Evolutionary conservation across 2,329 filamentous ascomycete species (phyloP).

Genomic region (Xylaria multiplex): DNA sequence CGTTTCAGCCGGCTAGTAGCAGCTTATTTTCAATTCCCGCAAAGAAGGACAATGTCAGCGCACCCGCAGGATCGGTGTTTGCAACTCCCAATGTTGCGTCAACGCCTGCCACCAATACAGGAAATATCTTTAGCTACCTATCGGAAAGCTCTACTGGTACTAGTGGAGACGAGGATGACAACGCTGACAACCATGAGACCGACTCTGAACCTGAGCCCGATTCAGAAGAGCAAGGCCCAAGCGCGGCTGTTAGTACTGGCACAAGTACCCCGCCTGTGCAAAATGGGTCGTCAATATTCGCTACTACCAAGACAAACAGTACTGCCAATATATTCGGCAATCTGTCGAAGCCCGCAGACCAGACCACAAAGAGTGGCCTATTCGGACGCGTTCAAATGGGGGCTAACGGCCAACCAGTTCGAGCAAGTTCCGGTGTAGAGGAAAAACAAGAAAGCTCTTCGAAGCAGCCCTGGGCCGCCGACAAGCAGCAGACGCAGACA

Average conservation of each 20-base stretch:
- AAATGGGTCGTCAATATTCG: slow-evolving; percentile 49
- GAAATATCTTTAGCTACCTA: slow-evolving; percentile 70
- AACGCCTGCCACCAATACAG: slow-evolving; percentile 43
- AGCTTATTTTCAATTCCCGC: slow-evolving; percentile 54
- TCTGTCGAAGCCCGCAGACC: slow-evolving; percentile 37
- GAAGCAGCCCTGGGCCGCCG: slow-evolving; percentile 31
- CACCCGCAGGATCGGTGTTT: slow-evolving; percentile 42
- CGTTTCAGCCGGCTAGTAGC: slow-evolving; percentile 51
- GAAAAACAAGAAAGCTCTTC: slow-evolving; percentile 32
- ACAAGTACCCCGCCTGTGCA: slow-evolving; percentile 54
- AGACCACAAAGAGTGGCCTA: slow-evolving; percentile 46
- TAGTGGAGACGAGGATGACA: slow-evolving; percentile 59
- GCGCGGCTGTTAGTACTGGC: slow-evolving; percentile 54
- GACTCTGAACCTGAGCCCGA: slow-evolving; percentile 58
- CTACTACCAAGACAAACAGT: slow-evolving; percentile 44
- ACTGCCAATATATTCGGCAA: slow-evolving; percentile 41
- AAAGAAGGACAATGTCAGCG: slow-evolving; percentile 48
- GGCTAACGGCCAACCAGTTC: slow-evolving; percentile 48
- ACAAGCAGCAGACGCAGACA: slow-evolving; percentile 38
- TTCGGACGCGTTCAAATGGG: slow-evolving; percentile 49
- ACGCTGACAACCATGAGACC: slow-evolving; percentile 59
- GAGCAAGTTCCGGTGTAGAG: slow-evolving; percentile 41
- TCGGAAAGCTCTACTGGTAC: slow-evolving; percentile 67
- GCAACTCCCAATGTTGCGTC: slow-evolving; percentile 42
- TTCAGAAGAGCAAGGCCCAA: slow-evolving; percentile 56